Percentiles rank a stretch among this genome's conserved stretches.
These are phyloP conservation scores for Diaporthe sp. DNA, from an alignment of 2,329 filamentous ascomycete species.

Conservation along the genomic window DNA sequence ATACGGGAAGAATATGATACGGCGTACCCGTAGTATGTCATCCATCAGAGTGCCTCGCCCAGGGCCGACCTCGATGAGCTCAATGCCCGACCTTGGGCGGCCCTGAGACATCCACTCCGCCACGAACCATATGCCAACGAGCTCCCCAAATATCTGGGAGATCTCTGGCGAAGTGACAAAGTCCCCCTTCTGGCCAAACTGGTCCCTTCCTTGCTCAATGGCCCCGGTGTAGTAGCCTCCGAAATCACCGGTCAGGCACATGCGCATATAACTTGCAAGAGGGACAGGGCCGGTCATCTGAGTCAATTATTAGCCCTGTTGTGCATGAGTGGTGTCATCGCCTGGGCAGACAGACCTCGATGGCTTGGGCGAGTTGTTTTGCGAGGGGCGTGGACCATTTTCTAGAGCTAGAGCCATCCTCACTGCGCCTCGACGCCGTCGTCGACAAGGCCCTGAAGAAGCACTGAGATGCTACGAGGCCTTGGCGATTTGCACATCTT, in stretches of 20 bases:
- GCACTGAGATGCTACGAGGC: constrained; percentile 21
- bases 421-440: constrained; percentile 32
- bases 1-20: background rate
- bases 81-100: constrained; percentile 75
- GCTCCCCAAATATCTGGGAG: constrained; percentile 94
- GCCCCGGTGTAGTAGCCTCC: constrained; percentile 94
- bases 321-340: background rate
- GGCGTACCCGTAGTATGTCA: constrained; percentile 87
- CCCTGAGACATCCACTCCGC: constrained; percentile 97
- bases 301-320: background rate
- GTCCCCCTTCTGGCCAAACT: constrained; percentile 93
- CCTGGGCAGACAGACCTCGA: constrained; percentile 71
- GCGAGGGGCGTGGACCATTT: constrained; percentile 94
- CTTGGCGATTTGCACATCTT: constrained; percentile 6
- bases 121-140: constrained; percentile 94
- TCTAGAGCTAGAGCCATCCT: constrained; percentile 57
- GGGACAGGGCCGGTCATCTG: constrained; percentile 87
- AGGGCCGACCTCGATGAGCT: constrained; percentile 93
- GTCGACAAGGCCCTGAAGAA: constrained; percentile 24
- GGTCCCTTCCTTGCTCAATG: constrained; percentile 76
- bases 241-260: constrained; percentile 91
- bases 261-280: constrained; percentile 96
- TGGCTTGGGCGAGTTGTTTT: constrained; percentile 86
- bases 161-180: constrained; percentile 98
- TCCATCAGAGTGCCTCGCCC: constrained; percentile 97